Evolutionary conservation across 805 yeast genomes (phyloP), one percentile per base, ranked within the genome.

Genomic region (Ogataea ramenticola): DNA sequence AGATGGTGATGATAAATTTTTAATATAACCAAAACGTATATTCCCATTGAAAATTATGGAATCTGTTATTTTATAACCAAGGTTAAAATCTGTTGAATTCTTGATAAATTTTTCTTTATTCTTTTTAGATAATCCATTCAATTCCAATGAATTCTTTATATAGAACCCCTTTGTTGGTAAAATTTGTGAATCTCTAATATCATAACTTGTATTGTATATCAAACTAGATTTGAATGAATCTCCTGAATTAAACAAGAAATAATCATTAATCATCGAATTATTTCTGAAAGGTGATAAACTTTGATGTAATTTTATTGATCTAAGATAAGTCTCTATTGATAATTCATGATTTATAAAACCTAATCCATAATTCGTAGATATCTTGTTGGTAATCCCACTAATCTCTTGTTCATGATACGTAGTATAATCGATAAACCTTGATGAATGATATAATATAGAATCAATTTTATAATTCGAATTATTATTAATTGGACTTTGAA

Each of bases 361-460:
- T 45, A 22, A 55, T 47, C 29, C 48, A 39, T 48, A 46, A 38
- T 67, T 67, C 2, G 75, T 67, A 31, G 62, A 52, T 1, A 75
- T 20, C 42, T 68, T 72, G 24, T 64, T 62, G 3, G 72, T 66
- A 17, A 71, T 38, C 1, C 81, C 81, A 35, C 62, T 61, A 11
- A 70, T 57, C 1, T 53, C 54, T 38, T 73, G 74, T 29, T 71
- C 75, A 44, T 75, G 67, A 39, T 51, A 57, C 24, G 69, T 66
- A 24, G 77, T 58, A 68, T 71, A 75, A 48, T 77, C 81, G 24
- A 72, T 60, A 40, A 60, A 62, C 46, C 77, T 56, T 3, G 73
- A 64, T 39, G 77, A 74, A 38, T 69, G 65, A 43, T 63, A 71
- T 12, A 56, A 56, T 35, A 66, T 53, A 14, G 66, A 60, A 42